Conservation (phyloP, 257 asterid species). For the Henckelia pumila region DNA sequence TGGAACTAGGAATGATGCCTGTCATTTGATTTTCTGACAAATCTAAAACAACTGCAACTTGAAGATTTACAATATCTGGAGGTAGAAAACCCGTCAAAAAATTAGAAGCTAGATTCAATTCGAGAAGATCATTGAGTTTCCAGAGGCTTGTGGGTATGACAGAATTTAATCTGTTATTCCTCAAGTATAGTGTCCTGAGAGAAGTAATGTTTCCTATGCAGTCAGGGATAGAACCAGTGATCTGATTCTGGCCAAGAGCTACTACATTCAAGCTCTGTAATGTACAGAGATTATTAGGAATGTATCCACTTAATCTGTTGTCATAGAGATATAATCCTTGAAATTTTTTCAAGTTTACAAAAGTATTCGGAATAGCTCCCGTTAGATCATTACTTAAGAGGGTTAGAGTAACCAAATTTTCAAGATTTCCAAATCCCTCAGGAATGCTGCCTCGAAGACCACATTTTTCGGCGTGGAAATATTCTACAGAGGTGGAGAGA, state of each 20-base stretch:
- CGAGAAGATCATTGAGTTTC: neutral
- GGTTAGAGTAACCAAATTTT: too few species aligned
- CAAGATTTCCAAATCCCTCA: constrained; percentile 19
- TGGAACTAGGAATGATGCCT: neutral
- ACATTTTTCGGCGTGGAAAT: neutral
- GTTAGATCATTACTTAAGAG: constrained; percentile 16
- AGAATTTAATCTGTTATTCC: constrained; percentile 6
- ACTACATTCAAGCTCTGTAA: constrained; percentile 12
- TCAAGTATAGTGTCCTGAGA: neutral
- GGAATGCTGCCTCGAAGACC: constrained; percentile 25
- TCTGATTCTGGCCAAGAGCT: neutral
- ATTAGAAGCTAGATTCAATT: constrained; percentile 7
- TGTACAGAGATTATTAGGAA: neutral
- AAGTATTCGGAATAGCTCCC: constrained; percentile 18
- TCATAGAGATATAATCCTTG: constrained; percentile 1
- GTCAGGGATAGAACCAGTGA: constrained; percentile 27
- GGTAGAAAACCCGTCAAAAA: constrained; percentile 1
- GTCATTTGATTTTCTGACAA: constrained; percentile 5
- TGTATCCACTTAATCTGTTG: constrained; percentile 22
- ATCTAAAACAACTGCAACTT: neutral
- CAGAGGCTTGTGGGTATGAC: constrained; percentile 14
- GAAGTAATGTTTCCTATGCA: constrained; percentile 17
- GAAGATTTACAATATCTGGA: neutral
- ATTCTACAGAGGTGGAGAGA: constrained; percentile 16
- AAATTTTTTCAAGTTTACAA: constrained; percentile 4